Conservation (phyloP, 768 basidiomycete genomes). For the Rhodotorula babjevae region DNA sequence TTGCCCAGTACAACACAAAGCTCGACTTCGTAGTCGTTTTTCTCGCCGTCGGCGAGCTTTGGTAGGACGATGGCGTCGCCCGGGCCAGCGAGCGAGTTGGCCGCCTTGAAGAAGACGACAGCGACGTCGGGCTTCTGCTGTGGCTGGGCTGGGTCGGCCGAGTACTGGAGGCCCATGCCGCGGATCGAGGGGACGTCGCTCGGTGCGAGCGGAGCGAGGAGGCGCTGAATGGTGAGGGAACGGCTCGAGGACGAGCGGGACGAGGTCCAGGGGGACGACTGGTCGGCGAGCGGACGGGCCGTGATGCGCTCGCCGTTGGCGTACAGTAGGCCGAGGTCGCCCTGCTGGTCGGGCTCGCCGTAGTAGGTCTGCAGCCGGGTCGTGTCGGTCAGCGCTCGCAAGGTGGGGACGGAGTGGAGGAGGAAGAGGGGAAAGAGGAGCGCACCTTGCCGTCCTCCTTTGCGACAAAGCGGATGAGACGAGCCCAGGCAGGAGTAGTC, state of each 20-base stretch:
- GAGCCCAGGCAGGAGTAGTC: not conserved
- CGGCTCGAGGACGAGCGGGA: not conserved
- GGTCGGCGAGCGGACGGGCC: slow-evolving; percentile 6
- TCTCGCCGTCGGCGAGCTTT: slow-evolving; percentile 23
- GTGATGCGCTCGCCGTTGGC: not conserved
- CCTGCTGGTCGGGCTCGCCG: slow-evolving; percentile 11
- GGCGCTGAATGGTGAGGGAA: slow-evolving; percentile 13
- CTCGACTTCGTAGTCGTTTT: slow-evolving; percentile 47
- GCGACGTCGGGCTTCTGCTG: slow-evolving; percentile 37
- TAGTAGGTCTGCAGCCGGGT: slow-evolving; percentile 15
- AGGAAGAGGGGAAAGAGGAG: not conserved
- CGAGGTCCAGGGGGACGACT: not conserved
- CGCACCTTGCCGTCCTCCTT: slow-evolving; percentile 30
- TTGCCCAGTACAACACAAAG: slow-evolving; percentile 46
- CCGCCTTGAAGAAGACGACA: slow-evolving; percentile 47
- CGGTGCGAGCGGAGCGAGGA: slow-evolving; percentile 22
- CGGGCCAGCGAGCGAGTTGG: slow-evolving; percentile 43
- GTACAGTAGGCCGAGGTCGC: slow-evolving; percentile 26
- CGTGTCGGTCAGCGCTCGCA: not conserved
- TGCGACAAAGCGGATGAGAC: slow-evolving; percentile 34
- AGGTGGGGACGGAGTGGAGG: not conserved
- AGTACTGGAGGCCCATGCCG: slow-evolving; percentile 31
- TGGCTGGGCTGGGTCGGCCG: not conserved
- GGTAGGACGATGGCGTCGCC: slow-evolving; percentile 43
- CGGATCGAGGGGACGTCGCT: slow-evolving; percentile 20